Evolutionary conservation across 371 early-diverging fungal genomes (phyloP).

Genomic region (Mucor racemosus): DNA sequence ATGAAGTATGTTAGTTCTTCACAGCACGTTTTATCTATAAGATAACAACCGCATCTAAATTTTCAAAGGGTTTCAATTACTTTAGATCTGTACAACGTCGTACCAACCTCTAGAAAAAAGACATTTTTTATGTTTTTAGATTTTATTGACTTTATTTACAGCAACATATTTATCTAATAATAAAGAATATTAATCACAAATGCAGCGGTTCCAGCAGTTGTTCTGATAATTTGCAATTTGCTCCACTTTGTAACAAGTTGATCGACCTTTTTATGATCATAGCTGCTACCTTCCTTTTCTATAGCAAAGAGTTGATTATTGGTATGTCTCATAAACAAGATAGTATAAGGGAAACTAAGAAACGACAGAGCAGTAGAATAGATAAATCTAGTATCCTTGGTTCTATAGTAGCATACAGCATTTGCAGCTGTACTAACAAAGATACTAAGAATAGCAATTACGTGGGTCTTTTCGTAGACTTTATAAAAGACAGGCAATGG

Average conservation of each 20-base stretch:
- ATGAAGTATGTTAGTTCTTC: too few species aligned
- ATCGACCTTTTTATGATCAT: constrained; percentile 17
- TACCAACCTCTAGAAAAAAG: too few species aligned
- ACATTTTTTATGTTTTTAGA: too few species aligned
- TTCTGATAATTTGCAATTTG: constrained; percentile 20
- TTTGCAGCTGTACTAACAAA: constrained; percentile 10
- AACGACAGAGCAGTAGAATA: constrained; percentile 14
- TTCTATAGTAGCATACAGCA: constrained; percentile 19
- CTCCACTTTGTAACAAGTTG: constrained; percentile 19
- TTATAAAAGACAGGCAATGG: constrained; percentile 21
- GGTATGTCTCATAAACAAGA: constrained; percentile 20
- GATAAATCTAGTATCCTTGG: constrained; percentile 10
- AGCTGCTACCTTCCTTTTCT: constrained; percentile 12
- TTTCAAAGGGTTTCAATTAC: too few species aligned
- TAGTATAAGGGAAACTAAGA: constrained; percentile 16
- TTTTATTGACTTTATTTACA: neutral
- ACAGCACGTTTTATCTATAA: too few species aligned
- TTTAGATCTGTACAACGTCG: too few species aligned
- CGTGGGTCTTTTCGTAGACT: constrained; percentile 7
- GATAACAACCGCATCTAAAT: too few species aligned
- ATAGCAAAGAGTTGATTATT: constrained; percentile 31
- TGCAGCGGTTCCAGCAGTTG: constrained; percentile 19
- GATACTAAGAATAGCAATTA: constrained; percentile 16
- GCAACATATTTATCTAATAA: neutral
- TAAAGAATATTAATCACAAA: constrained; percentile 22